phyloP scores from a whole-genome alignment of 257 asterid genomes.

The Craterostigma plantagineum region DNA sequence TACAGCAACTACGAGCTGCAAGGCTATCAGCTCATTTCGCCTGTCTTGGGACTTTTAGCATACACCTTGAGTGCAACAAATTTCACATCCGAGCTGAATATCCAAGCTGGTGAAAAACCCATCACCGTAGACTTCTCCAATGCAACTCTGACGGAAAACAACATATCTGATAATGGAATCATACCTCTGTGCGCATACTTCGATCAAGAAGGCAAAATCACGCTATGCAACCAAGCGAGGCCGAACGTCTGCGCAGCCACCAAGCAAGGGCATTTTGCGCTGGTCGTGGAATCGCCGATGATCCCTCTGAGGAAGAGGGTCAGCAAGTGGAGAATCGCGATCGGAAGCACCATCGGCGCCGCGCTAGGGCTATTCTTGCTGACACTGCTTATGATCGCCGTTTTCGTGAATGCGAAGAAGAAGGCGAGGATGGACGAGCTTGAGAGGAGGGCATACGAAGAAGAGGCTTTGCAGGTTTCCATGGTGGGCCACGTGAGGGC shows the following conservation, averaged over 20 bases:
- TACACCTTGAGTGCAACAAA: slow-evolving; percentile 25
- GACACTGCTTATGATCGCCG: slow-evolving; percentile 42
- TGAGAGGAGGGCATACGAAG: slow-evolving; percentile 83
- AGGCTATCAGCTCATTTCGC: slow-evolving; percentile 56
- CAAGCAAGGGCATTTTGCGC: slow-evolving; percentile 44
- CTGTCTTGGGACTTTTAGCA: slow-evolving; percentile 46
- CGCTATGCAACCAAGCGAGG: slow-evolving; percentile 19
- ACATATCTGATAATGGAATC: slow-evolving; percentile 19
- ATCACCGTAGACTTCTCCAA: slow-evolving; percentile 42
- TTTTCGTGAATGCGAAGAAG: slow-evolving; percentile 61
- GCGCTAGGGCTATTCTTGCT: slow-evolving; percentile 51
- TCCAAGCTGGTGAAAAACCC: slow-evolving; percentile 23
- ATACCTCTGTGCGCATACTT: slow-evolving; percentile 62
- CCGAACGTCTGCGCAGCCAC: slow-evolving; percentile 30
- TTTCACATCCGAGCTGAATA: slow-evolving; percentile 27
- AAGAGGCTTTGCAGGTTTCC: slow-evolving; percentile 84
- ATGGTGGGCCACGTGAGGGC: slow-evolving; percentile 97
- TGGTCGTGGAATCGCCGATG: slow-evolving; percentile 53
- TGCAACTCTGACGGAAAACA: slow-evolving; percentile 8
- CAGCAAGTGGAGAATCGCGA: slow-evolving; percentile 32
- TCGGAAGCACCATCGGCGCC: slow-evolving; percentile 57
- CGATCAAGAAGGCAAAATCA: slow-evolving; percentile 39
- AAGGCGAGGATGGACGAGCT: slow-evolving; percentile 72
- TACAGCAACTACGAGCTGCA: slow-evolving; percentile 38
- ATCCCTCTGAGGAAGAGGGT: slow-evolving; percentile 40